Evolutionary conservation across 2,329 filamentous ascomycete species (phyloP).

Genomic region (Tolypocladium pustulatum): DNA sequence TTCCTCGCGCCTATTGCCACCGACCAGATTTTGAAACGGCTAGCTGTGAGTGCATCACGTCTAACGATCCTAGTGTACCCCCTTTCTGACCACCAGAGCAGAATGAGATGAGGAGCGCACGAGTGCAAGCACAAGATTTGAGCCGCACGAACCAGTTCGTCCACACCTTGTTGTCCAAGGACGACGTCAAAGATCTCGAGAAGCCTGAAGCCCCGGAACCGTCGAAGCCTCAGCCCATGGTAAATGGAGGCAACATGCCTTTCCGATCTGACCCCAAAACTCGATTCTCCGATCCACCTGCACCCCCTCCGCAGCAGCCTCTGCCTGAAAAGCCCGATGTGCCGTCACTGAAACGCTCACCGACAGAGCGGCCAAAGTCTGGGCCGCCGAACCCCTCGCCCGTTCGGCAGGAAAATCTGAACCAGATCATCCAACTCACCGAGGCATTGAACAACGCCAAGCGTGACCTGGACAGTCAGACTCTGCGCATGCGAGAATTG

Average conservation of each 20-base stretch:
- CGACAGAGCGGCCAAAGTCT: conserved; percentile 64
- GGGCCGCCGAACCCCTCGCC: conserved; percentile 43
- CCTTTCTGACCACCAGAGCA: conserved; percentile 22
- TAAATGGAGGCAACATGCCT: conserved; percentile 40
- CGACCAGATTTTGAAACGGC: conserved; percentile 77
- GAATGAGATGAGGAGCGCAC: conserved; percentile 84
- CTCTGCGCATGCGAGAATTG: conserved; percentile 66
- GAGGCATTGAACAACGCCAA: conserved; percentile 77
- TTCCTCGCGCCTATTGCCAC: conserved; percentile 86
- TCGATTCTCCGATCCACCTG: conserved; percentile 85
- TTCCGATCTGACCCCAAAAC: conserved; percentile 67
- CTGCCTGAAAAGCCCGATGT: conserved; percentile 86
- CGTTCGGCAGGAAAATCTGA: conserved; percentile 46
- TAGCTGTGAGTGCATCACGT: conserved; percentile 18
- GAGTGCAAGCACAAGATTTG: conserved; percentile 79
- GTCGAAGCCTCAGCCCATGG: conserved; percentile 32
- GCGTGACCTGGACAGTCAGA: conserved; percentile 79
- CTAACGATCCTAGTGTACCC: background rate
- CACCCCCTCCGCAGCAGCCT: conserved; percentile 85
- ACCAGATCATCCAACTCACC: conserved; percentile 74
- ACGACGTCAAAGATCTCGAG: conserved; percentile 49
- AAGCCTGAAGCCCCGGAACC: conserved; percentile 38
- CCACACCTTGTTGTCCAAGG: conserved; percentile 63
- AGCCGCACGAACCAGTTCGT: conserved; percentile 75
- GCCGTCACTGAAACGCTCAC: conserved; percentile 61